Evolutionary conservation across 2,329 filamentous ascomycete genomes (phyloP), one percentile per base, ranked within the genome.

Genomic region (Aspergillus tamarii): DNA sequence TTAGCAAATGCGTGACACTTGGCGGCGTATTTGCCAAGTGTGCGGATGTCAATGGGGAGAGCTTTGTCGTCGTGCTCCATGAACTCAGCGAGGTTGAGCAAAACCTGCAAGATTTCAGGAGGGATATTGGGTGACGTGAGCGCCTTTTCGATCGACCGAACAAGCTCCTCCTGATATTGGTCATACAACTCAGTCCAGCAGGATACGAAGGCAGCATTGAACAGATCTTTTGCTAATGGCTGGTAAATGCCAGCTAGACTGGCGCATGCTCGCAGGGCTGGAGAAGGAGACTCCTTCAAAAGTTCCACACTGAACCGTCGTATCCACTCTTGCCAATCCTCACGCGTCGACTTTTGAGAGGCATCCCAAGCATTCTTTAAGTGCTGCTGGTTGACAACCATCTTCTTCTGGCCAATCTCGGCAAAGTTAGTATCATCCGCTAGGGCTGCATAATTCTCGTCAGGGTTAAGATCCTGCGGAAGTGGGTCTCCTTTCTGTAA

Each of bases 31-130:
- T 94, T 91, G 36, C 96, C 96, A 12, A 99, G 85, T 11, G 95
- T 93, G 56, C 95, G 86, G 67, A 99, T 97, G 74, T 99, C 96
- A 66, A 99, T 99, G 1, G 95, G 95, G 59, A 99, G 83, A 16
- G 96, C 94, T 78, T 99, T 99, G 77, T 99, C 95, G 72, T 99
- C 96, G 74, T 99, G 95, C 76, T 99, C 95, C 95, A 99, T 99
- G 77, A 99, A 99, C 76, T 99, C 95, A 26, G 95, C 95, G 57
- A 99, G 85, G 73, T 99, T 99, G 56, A 99, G 87, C 32, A 99
- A 84, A 57, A 97, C 90, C 65, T 97, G 94, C 10, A 99, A 84
- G 68, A 99, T 90, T 77, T 99, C 96, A 0, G 96, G 95, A 0
- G 95, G 94, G 14, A 99, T 96, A 70, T 97, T 94, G 59, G 94